A percentile compares a stretch with the other conserved stretches of the same genome.
These are phyloP conservation scores for Mycena pura DNA, from an alignment of 768 basidiomycete species.

Conservation along the genomic window DNA sequence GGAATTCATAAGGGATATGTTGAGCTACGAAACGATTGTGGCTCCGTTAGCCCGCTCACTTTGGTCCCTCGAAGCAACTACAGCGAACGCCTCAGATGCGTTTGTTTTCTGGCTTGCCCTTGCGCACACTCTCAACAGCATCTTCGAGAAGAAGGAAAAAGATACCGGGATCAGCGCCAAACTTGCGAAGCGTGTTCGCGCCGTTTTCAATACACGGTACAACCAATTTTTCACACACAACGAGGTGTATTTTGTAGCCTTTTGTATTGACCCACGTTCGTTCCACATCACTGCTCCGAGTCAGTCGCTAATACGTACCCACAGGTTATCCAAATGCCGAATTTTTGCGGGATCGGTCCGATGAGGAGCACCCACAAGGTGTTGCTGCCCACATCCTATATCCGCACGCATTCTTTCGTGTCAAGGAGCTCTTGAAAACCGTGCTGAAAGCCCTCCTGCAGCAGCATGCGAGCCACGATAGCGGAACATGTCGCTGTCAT, in stretches of 20 bases:
- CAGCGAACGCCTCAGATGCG: conserved; percentile 36
- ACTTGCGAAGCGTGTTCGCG: conserved; percentile 26
- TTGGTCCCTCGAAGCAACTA: conserved; percentile 36
- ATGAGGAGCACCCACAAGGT: neutral
- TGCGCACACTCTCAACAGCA: conserved; percentile 23
- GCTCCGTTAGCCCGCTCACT: conserved; percentile 5
- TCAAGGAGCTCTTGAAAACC: neutral
- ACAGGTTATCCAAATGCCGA: neutral
- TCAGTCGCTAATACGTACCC: neutral
- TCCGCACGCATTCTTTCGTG: conserved; percentile 9
- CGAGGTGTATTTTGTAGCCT: conserved; percentile 30
- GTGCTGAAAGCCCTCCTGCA: conserved; percentile 1
- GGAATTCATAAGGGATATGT: conserved; percentile 1
- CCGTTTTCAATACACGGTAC: conserved; percentile 30
- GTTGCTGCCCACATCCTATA: neutral
- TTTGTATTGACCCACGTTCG: conserved; percentile 35
- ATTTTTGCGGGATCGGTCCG: conserved; percentile 1
- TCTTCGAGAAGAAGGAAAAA: conserved; percentile 14
- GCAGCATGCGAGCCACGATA: neutral
- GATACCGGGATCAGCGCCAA: conserved; percentile 15
- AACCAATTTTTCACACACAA: conserved; percentile 30
- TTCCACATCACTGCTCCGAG: neutral
- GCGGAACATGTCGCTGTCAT: conserved; percentile 4
- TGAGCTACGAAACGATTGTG: conserved; percentile 5
- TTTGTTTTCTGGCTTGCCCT: conserved; percentile 39